Evolutionary conservation across 768 basidiomycete genomes (phyloP).

Genomic region (Mycena vulgaris): DNA sequence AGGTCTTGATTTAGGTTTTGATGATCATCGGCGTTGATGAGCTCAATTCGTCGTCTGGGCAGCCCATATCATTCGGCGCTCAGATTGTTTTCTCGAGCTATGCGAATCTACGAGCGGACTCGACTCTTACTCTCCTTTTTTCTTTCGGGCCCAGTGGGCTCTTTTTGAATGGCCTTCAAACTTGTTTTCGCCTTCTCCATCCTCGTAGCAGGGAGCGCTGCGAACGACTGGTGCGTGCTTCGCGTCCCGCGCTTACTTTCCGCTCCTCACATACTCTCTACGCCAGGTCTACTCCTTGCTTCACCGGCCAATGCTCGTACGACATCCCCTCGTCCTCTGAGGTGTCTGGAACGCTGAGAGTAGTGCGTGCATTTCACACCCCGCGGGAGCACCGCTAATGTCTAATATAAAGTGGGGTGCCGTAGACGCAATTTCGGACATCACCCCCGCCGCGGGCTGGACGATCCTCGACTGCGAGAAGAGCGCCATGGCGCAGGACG

Average conservation of each 20-base stretch:
- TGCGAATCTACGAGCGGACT: background rate
- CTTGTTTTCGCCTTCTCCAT: constrained; percentile 26
- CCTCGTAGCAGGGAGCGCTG: constrained; percentile 44
- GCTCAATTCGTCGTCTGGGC: constrained; percentile 15
- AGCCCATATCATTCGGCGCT: constrained; percentile 1
- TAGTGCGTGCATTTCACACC: constrained; percentile 47
- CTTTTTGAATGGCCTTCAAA: constrained; percentile 16
- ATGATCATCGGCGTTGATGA: no score
- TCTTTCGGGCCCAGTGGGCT: constrained; percentile 26
- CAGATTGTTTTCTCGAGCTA: background rate
- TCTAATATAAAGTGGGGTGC: constrained; percentile 54
- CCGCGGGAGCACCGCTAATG: background rate
- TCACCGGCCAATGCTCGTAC: constrained; percentile 44
- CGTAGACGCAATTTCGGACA: constrained; percentile 55
- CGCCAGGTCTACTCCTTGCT: constrained; percentile 44
- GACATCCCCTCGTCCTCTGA: constrained; percentile 23
- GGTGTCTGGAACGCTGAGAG: constrained; percentile 56
- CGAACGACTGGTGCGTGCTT: constrained; percentile 61
- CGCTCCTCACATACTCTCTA: background rate
- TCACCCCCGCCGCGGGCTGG: constrained; percentile 69
- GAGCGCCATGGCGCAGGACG: constrained; percentile 58
- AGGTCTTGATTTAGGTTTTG: no score
- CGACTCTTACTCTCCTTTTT: background rate
- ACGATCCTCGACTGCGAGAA: constrained; percentile 63
- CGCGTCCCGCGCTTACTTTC: constrained; percentile 44